Evolutionary conservation across 768 basidiomycete genomes (phyloP).

Genomic region (Mycena sanguinolenta): DNA sequence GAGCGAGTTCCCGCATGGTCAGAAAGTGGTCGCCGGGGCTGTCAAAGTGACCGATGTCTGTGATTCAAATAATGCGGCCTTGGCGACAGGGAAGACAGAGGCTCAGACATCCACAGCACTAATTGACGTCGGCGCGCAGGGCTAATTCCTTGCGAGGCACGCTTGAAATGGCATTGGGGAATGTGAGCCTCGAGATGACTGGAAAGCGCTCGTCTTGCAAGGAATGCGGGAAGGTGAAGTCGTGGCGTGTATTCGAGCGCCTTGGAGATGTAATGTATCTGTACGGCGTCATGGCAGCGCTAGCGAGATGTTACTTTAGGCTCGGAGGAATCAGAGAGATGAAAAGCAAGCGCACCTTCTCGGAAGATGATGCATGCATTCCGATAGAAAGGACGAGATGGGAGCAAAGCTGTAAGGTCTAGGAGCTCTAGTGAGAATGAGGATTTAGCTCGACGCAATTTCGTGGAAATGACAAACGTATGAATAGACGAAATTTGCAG

Average conservation of each 20-base stretch:
- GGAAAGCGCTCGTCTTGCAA: conserved; percentile 18
- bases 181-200: neutral
- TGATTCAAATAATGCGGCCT: neutral
- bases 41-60: neutral
- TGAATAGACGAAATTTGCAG: neutral
- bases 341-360: neutral
- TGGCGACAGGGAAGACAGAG: neutral
- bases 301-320: neutral
- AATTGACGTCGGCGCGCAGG: too few species aligned
- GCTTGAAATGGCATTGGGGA: conserved; percentile 6
- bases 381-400: conserved; percentile 10
- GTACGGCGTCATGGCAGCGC: neutral
- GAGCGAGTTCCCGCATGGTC: neutral
- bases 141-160: too few species aligned
- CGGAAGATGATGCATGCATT: conserved; percentile 1
- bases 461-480: neutral
- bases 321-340: neutral
- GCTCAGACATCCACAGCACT: too few species aligned
- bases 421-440: neutral
- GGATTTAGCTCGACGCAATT: neutral
- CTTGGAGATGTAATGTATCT: neutral
- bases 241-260: neutral
- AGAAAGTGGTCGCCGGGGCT: neutral
- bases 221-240: neutral
- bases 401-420: conserved; percentile 8